These are phyloP conservation scores for Podospora tetraspora DNA, from an alignment of 495 filamentous ascomycete genomes.

Conservation along the genomic window DNA sequence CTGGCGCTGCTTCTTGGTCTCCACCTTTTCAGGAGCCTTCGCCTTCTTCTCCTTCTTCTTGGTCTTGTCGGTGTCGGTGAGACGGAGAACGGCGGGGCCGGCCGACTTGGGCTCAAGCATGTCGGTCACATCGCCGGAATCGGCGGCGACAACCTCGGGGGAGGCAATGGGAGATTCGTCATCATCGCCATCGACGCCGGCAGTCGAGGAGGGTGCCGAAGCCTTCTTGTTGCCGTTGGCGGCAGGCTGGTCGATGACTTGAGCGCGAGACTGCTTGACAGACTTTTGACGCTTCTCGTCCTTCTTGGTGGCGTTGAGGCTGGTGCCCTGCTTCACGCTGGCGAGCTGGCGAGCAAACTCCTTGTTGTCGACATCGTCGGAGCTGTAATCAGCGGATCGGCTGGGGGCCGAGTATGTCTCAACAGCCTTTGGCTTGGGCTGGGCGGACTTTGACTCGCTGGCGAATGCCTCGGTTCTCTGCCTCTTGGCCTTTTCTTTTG, in stretches of 20 bases:
- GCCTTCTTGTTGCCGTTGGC: slow-evolving; percentile 34
- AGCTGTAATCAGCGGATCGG: slow-evolving; percentile 30
- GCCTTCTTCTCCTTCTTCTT: slow-evolving; percentile 61
- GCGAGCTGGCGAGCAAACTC: slow-evolving; percentile 70
- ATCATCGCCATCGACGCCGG: slow-evolving; percentile 76
- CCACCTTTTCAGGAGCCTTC: slow-evolving; percentile 48
- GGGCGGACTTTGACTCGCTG: slow-evolving; percentile 29
- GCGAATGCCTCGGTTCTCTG: slow-evolving; percentile 2
- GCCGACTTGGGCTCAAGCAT: slow-evolving; percentile 73
- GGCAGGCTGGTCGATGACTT: slow-evolving; percentile 32
- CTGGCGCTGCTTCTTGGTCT: slow-evolving; percentile 90
- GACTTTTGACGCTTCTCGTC: slow-evolving; percentile 59
- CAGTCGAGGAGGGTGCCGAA: slow-evolving; percentile 63
- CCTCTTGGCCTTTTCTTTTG: slow-evolving; percentile 31
- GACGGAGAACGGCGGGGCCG: slow-evolving; percentile 68
- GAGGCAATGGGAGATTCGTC: slow-evolving; percentile 64
- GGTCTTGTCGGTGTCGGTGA: slow-evolving; percentile 60
- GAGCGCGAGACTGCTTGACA: slow-evolving; percentile 51
- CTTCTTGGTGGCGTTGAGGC: slow-evolving; percentile 50
- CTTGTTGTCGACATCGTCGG: slow-evolving; percentile 57
- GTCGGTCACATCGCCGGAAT: slow-evolving; percentile 64
- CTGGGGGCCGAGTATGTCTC: slow-evolving; percentile 14
- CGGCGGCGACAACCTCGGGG: slow-evolving; percentile 50
- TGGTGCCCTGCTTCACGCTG: slow-evolving; percentile 59
- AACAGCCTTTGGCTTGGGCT: slow-evolving; percentile 29